Percentiles rank a stretch among this genome's conserved stretches.
Conservation (phyloP, 2,329 filamentous ascomycete species). For the Aureobasidium uvarum region DNA sequence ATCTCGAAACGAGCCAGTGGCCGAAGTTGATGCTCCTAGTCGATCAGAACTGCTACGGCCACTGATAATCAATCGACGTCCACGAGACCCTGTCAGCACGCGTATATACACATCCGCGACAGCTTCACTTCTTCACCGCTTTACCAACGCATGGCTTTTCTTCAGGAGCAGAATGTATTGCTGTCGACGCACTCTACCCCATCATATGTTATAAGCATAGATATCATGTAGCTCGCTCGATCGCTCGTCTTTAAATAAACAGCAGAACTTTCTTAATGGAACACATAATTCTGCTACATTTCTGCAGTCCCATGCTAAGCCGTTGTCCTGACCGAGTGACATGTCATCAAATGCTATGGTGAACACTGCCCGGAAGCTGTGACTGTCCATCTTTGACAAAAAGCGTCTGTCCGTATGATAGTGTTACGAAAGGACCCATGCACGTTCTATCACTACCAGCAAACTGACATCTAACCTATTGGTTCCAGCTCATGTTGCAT, state of each 20-base stretch:
- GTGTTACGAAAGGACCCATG: no score
- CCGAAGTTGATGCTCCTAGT: constrained; percentile 13
- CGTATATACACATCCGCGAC: no score
- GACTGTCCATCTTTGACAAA: no score
- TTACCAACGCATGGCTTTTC: background rate
- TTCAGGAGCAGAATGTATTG: background rate
- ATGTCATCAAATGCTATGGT: background rate
- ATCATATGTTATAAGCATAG: background rate
- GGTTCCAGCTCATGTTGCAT: background rate
- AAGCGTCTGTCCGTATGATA: no score
- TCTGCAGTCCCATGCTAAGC: background rate
- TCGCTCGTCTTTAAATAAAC: background rate
- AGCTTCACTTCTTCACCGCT: no score
- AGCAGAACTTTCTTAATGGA: background rate
- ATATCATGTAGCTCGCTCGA: background rate
- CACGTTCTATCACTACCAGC: no score
- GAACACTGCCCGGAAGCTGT: no score
- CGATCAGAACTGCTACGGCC: background rate
- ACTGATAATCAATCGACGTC: background rate
- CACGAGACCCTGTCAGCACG: no score
- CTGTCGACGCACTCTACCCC: background rate
- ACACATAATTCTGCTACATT: background rate
- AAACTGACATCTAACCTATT: no score
- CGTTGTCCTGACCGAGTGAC: background rate
- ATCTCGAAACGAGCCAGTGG: constrained; percentile 4